Evolutionary conservation across 2,329 filamentous ascomycete species (phyloP).

Genomic region (Cladosporium sp.): DNA sequence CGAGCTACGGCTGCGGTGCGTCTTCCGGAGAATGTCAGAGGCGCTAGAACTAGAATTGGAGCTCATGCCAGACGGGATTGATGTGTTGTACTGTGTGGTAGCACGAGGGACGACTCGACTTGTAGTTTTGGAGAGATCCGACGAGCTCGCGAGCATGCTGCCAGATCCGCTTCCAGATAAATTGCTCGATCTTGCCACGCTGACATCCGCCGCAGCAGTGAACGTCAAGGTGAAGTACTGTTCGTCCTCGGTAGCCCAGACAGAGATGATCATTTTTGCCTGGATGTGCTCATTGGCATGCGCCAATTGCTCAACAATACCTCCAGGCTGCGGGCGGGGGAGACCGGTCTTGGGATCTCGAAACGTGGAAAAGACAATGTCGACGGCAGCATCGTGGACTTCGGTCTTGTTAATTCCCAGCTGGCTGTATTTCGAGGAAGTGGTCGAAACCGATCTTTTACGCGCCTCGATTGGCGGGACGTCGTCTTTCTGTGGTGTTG

Average conservation of each 20-base stretch:
- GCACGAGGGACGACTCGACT: conserved; percentile 40
- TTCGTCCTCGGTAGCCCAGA: conserved; percentile 66
- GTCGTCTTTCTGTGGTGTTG: conserved; percentile 16
- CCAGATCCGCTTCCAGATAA: conserved; percentile 5
- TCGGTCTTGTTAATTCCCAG: conserved; percentile 31
- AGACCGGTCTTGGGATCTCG: conserved; percentile 36
- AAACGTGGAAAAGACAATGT: conserved; percentile 61
- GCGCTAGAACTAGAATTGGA: conserved; percentile 33
- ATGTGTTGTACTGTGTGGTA: conserved; percentile 32
- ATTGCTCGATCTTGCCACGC: not conserved
- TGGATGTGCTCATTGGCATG: conserved; percentile 41
- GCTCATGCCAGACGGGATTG: conserved; percentile 35
- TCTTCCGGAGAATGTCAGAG: conserved; percentile 13
- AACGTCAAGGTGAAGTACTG: conserved; percentile 73
- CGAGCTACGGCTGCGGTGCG: conserved; percentile 10
- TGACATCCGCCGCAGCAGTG: conserved; percentile 48
- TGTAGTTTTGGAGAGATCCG: conserved; percentile 27
- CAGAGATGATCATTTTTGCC: conserved; percentile 72
- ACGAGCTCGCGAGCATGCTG: conserved; percentile 7
- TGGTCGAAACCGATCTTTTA: conserved; percentile 18
- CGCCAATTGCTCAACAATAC: conserved; percentile 16
- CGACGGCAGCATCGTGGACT: conserved; percentile 59
- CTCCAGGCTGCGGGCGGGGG: conserved; percentile 35
- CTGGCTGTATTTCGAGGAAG: conserved; percentile 17
- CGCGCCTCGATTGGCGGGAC: conserved; percentile 18